These are phyloP conservation scores for Termitomyces sp. DNA, from an alignment of 768 basidiomycete genomes.

Conservation along the genomic window DNA sequence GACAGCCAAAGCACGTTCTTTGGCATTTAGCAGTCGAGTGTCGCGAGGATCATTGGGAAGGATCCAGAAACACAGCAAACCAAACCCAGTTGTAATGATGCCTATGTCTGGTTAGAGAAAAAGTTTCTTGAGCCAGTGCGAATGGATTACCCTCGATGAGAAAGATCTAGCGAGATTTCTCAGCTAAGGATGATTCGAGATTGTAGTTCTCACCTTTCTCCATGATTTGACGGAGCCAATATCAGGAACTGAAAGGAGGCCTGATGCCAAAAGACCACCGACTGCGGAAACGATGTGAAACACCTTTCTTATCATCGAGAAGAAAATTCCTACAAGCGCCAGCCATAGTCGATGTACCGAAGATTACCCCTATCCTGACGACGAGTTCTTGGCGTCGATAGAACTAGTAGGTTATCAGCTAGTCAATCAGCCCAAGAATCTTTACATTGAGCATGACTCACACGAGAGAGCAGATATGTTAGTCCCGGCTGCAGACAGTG, in stretches of 20 bases:
- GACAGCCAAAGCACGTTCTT: constrained; percentile 34
- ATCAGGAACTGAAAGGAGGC: constrained; percentile 32
- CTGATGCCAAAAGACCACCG: constrained; percentile 37
- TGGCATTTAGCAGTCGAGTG: constrained; percentile 31
- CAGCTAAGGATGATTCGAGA: background rate
- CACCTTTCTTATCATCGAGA: background rate
- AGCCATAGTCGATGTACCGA: constrained; percentile 33
- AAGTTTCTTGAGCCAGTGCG: background rate
- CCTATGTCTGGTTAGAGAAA: constrained; percentile 15
- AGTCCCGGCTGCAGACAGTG: constrained; percentile 18
- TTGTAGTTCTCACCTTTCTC: constrained; percentile 28
- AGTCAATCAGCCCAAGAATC: background rate
- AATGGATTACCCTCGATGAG: constrained; percentile 35
- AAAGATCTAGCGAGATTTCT: constrained; percentile 32
- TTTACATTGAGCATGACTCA: constrained; percentile 2
- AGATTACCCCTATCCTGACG: constrained; percentile 33
- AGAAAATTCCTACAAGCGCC: constrained; percentile 29
- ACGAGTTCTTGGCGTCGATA: constrained; percentile 35
- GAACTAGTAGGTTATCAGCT: constrained; percentile 21
- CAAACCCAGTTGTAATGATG: constrained; percentile 37
- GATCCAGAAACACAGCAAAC: constrained; percentile 32
- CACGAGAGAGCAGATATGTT: constrained; percentile 22
- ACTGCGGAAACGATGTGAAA: constrained; percentile 20
- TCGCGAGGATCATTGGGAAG: constrained; percentile 35
- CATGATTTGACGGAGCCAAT: constrained; percentile 32